Conservation (phyloP, 306 rosid species). For the Cicer judaicum region DNA sequence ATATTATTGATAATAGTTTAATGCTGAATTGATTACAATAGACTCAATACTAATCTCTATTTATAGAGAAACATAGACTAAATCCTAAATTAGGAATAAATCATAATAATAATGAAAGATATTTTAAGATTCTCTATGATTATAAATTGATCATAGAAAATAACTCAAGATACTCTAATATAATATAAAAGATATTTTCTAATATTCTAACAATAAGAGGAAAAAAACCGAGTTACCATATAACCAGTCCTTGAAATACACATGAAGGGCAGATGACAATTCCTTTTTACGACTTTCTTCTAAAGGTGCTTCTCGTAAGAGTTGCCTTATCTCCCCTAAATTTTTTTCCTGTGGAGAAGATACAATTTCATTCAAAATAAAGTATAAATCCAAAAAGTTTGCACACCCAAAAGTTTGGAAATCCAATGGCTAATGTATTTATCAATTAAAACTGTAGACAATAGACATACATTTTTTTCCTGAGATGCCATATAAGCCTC, state of each 20-base stretch:
- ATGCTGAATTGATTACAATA: too few relatives aligned
- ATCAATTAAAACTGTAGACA: slow-evolving; percentile 21
- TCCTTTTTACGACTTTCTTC: slow-evolving; percentile 90
- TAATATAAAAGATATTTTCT: too few relatives aligned
- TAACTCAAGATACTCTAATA: too few relatives aligned
- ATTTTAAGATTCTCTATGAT: too few relatives aligned
- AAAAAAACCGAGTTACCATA: slow-evolving; percentile 60
- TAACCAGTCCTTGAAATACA: slow-evolving; percentile 95
- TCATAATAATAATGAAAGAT: too few relatives aligned
- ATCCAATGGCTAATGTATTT: slow-evolving; percentile 32
- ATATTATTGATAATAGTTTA: too few relatives aligned
- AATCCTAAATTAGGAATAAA: too few relatives aligned
- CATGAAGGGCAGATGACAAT: slow-evolving; percentile 87
- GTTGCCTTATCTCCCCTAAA: slow-evolving; percentile 76
- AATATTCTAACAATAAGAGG: neutral
- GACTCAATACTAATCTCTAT: too few relatives aligned
- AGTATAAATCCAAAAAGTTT: slow-evolving; percentile 35
- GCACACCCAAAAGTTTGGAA: slow-evolving; percentile 32
- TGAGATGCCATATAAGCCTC: slow-evolving; percentile 76
- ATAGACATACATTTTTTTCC: slow-evolving; percentile 68
- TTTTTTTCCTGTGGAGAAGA: slow-evolving; percentile 65
- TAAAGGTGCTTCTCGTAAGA: slow-evolving; percentile 80
- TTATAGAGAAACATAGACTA: too few relatives aligned
- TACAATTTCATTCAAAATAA: slow-evolving; percentile 42
- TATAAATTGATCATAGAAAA: too few relatives aligned